A percentile compares a stretch with the other conserved stretches of the same genome.
These are phyloP conservation scores for Fusarium illudens DNA, from an alignment of 2,329 filamentous ascomycete genomes.

Conservation along the genomic window DNA sequence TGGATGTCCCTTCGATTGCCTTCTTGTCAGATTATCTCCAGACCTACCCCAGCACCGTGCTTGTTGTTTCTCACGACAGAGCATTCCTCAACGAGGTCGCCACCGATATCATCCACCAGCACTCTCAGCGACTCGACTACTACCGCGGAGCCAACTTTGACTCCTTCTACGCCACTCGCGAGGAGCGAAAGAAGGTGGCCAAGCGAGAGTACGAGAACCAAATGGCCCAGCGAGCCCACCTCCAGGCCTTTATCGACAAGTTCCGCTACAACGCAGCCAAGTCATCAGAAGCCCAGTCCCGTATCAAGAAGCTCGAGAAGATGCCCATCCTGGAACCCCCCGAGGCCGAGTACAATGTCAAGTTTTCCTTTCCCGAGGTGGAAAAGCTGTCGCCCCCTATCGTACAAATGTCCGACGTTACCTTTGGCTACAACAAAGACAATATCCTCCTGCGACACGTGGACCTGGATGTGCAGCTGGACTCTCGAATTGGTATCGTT, in stretches of 20 bases:
- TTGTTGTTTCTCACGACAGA: constrained; percentile 98
- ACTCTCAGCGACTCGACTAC: constrained; percentile 96
- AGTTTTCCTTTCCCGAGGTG: constrained; percentile 97
- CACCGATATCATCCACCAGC: constrained; percentile 99
- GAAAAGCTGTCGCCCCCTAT: constrained; percentile 98
- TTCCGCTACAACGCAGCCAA: constrained; percentile 99
- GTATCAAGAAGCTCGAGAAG: constrained; percentile 98
- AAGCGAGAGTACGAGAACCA: constrained; percentile 99
- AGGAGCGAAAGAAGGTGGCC: constrained; percentile 95
- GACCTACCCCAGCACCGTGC: constrained; percentile 89
- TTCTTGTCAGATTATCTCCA: constrained; percentile 97
- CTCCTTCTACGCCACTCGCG: constrained; percentile 95
- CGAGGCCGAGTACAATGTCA: constrained; percentile 92
- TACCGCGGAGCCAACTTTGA: constrained; percentile 98
- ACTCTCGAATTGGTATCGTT: constrained; percentile 98
- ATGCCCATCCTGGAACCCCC: constrained; percentile 93
- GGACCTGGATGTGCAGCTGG: constrained; percentile 95
- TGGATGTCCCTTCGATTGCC: constrained; percentile 99
- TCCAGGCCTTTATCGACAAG: constrained; percentile 99
- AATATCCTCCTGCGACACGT: constrained; percentile 84
- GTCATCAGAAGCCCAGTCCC: constrained; percentile 95
- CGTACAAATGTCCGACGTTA: constrained; percentile 93
- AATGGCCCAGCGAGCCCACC: constrained; percentile 90
- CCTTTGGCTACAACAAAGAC: constrained; percentile 86
- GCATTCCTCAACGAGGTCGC: constrained; percentile 98